A percentile compares a stretch with the other conserved stretches of the same genome.
These are phyloP conservation scores for Penicillium sp. DNA, from an alignment of 2,329 filamentous ascomycete species.

Conservation along the genomic window DNA sequence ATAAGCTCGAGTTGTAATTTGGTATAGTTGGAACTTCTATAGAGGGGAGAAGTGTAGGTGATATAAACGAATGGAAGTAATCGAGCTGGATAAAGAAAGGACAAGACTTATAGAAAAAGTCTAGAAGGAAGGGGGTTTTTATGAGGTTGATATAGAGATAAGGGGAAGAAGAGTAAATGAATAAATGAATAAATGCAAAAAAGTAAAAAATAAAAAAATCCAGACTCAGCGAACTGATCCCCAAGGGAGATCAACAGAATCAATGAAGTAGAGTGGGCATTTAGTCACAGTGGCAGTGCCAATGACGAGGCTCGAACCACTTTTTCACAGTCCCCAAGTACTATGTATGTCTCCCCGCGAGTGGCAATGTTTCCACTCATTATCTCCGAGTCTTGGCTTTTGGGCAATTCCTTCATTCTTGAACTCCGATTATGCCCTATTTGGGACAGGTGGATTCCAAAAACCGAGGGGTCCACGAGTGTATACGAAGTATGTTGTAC, in stretches of 20 bases:
- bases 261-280: conserved; percentile 23
- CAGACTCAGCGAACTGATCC: conserved; percentile 7
- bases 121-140: conserved; percentile 20
- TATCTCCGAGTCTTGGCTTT: conserved; percentile 1
- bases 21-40: background rate
- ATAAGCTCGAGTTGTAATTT: conserved; percentile 5
- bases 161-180: conserved; percentile 10
- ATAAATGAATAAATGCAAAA: conserved; percentile 7
- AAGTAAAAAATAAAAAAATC: conserved; percentile 7
- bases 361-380: conserved; percentile 19
- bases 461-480: background rate
- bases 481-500: background rate
- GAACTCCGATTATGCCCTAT: background rate
- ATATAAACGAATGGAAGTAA: conserved; percentile 2
- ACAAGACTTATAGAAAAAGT: conserved; percentile 23
- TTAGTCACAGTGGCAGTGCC: conserved; percentile 19
- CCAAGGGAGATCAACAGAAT: conserved; percentile 13
- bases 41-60: conserved; percentile 1
- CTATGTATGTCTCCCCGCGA: conserved; percentile 13
- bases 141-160: conserved; percentile 20
- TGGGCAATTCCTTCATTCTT: conserved; percentile 3
- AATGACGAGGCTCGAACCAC: conserved; percentile 15
- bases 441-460: background rate
- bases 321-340: conserved; percentile 6
- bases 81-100: conserved; percentile 19